These are phyloP conservation scores for Cyclotella atomus DNA, from an alignment of 108 stramenopile genomes.

Conservation along the genomic window DNA sequence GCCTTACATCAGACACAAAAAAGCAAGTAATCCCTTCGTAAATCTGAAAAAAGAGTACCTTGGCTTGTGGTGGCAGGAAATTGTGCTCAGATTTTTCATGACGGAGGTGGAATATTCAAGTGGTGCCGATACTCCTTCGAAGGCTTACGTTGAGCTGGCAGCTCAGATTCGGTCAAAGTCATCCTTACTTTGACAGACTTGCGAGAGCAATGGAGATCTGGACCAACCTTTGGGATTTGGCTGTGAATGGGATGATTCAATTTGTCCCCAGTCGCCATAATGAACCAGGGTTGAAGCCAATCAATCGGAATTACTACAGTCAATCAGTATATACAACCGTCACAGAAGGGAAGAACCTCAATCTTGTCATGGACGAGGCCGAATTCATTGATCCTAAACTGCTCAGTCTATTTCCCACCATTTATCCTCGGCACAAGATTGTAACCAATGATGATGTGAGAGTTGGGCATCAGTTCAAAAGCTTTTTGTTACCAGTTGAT, in stretches of 20 bases:
- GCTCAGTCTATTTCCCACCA: too few species aligned
- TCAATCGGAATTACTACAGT: too few species aligned
- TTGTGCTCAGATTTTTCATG: background rate
- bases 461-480: too few species aligned
- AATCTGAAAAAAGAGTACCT: conserved; percentile 2
- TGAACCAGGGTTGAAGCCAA: background rate
- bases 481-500: too few species aligned
- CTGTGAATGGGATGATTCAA: background rate
- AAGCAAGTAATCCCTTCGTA: background rate
- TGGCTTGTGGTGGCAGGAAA: background rate
- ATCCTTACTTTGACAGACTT: background rate
- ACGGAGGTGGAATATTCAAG: background rate
- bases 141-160: conserved; percentile 4
- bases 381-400: too few species aligned
- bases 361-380: too few species aligned
- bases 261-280: background rate
- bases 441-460: too few species aligned
- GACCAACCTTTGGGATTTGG: background rate
- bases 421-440: too few species aligned
- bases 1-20: background rate
- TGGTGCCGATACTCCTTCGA: background rate
- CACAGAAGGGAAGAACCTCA: too few species aligned
- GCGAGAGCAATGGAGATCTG: background rate
- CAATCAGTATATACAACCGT: too few species aligned
- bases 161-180: background rate